Base-by-base conservation (phyloP, 495 filamentous ascomycete species). In the Chaetomium fimeti region DNA sequence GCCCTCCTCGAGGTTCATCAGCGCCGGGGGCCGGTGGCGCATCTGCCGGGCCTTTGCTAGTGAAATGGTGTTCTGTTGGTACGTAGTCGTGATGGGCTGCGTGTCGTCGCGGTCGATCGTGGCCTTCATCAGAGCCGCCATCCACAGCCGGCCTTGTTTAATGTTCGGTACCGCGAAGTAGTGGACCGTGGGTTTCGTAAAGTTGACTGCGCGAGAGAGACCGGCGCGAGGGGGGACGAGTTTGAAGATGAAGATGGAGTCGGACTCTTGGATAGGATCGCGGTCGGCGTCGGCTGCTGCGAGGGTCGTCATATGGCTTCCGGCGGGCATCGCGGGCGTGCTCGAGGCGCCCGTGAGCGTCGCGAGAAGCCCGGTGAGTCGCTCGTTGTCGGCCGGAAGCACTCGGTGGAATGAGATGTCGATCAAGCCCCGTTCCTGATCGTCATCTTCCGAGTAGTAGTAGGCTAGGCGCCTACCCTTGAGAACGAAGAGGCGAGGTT, bases 61-160 rank as follows among this genome's bases (percentile, higher is more conserved):
- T 56, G 88, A 91, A 55, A 97, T 93, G 0, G 93, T 97, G 76
- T 93, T 91, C 69, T 92, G 92, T 70, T 93, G 91, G 78, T 97
- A 98, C n/a, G 92, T 94, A 0, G 89, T 92, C 40, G 89, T 90
- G 59, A 95, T 86, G 1, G 85, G 82, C 63, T 88, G 82, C 9
- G 84, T 82, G 68, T 93, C 86, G 69, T 99, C 94, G 62, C 93
- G 88, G 67, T 98, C 95, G 67, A 99, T 99, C 6, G 95, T 99
- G 4, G 95, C 95, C 77, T 98, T 99, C 91, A 98, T 95, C 64
- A 99, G 79, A 13, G 95, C 95, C 5, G 91, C 95, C 95, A 99
- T 99, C 95, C 95, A 99, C 47, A 92, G 77, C 20, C 95, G 87
- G 18, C 94, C 95, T 68, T 94, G 87, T 61, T 90, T 84, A 43